phyloP scores from a whole-genome alignment of 805 yeast species.

The Trichomonascus vanleenenianus region DNA sequence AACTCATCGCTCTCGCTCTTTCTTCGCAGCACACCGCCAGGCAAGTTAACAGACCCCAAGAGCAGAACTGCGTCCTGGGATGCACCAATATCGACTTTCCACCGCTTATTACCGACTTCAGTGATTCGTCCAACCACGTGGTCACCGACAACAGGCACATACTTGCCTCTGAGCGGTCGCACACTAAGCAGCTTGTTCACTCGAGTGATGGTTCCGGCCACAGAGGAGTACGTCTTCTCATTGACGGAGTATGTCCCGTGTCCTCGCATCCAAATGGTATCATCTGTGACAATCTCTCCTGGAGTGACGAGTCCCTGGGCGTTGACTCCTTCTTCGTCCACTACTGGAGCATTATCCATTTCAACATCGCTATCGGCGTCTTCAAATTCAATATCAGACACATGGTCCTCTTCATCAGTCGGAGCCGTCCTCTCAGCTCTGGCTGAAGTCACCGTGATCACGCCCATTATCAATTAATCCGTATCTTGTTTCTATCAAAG shows the following conservation, averaged over 20 bases:
- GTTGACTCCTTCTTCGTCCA: slow-evolving; percentile 3
- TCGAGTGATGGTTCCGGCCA: slow-evolving; percentile 81
- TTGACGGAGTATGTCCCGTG: slow-evolving; percentile 86
- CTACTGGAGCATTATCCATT: slow-evolving; percentile 6
- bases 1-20: slow-evolving; percentile 93
- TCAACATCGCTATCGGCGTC: slow-evolving; percentile 20
- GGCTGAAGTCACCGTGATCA: slow-evolving; percentile 2
- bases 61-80: slow-evolving; percentile 84
- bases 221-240: slow-evolving; percentile 76
- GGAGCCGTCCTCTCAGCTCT: neutral
- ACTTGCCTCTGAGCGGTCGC: slow-evolving; percentile 76
- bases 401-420: slow-evolving; percentile 15
- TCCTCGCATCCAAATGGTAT: slow-evolving; percentile 97
- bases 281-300: slow-evolving; percentile 93
- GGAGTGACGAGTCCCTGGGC: slow-evolving; percentile 65
- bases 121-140: slow-evolving; percentile 90
- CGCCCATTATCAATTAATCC: slow-evolving; percentile 3
- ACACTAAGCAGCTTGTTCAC: slow-evolving; percentile 86
- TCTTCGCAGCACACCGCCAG: slow-evolving; percentile 93
- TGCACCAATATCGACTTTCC: slow-evolving; percentile 98
- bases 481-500: no score
- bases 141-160: slow-evolving; percentile 93
- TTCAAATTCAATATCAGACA: slow-evolving; percentile 9
- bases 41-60: slow-evolving; percentile 93
- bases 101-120: slow-evolving; percentile 87